Percentiles rank a stretch among this genome's conserved stretches.
Evolutionary conservation across 305 asterid genomes (phyloP).

Genomic region (Nicotiana rustica): DNA sequence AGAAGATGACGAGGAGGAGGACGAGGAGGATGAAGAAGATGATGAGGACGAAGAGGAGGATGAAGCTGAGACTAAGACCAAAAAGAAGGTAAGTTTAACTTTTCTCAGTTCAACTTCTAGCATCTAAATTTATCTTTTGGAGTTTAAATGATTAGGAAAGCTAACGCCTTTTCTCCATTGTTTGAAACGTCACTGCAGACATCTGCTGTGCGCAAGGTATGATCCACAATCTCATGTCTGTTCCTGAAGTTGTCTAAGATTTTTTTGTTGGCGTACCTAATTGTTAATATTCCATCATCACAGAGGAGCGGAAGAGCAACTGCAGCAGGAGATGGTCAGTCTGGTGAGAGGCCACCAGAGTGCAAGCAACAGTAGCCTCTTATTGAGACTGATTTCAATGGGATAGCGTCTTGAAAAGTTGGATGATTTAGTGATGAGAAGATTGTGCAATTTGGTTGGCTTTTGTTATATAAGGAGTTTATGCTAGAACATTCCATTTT

Average conservation of each 20-base stretch:
- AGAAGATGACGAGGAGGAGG: neutral
- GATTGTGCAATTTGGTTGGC: neutral
- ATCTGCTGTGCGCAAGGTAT: slow-evolving; percentile 37
- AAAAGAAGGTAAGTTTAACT: slow-evolving; percentile 42
- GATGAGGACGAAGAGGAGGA: slow-evolving; percentile 22
- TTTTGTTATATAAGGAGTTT: neutral
- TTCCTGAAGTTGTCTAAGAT: neutral
- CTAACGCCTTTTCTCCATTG: neutral
- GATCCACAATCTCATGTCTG: neutral
- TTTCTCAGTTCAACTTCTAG: slow-evolving; percentile 23
- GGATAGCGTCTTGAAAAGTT: neutral
- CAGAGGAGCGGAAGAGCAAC: slow-evolving; percentile 46
- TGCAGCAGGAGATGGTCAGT: slow-evolving; percentile 51
- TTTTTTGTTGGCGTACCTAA: neutral
- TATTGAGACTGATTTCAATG: neutral
- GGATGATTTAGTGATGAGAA: neutral
- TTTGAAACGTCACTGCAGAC: slow-evolving; percentile 24
- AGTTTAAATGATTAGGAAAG: neutral
- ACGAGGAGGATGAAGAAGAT: neutral
- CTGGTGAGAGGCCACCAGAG: slow-evolving; percentile 60
- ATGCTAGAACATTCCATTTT: neutral
- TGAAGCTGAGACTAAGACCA: slow-evolving; percentile 43
- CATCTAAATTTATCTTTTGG: slow-evolving; percentile 41
- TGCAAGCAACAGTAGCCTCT: slow-evolving; percentile 61
- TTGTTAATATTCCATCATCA: slow-evolving; percentile 29